Conservation (phyloP, 768 basidiomycete genomes). For the Daedaleopsis nitida region DNA sequence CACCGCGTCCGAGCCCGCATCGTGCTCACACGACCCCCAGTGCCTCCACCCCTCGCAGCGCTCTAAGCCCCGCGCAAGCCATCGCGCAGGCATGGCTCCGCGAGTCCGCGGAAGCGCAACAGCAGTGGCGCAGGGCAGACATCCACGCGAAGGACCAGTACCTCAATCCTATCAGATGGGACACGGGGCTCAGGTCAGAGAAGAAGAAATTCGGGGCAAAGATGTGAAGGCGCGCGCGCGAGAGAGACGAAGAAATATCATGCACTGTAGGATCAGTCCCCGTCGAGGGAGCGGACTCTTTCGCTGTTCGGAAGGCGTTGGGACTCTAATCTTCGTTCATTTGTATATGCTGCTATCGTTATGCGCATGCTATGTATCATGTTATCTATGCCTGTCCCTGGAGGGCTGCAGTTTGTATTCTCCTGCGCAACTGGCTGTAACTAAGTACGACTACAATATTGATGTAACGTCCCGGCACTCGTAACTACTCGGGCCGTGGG, state of each 20-base stretch:
- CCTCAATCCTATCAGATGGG: constrained; percentile 36
- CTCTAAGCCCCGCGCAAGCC: constrained; percentile 55
- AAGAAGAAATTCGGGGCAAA: constrained; percentile 45
- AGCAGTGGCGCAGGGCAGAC: constrained; percentile 60
- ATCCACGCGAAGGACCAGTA: constrained; percentile 51
- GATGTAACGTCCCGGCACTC: neutral
- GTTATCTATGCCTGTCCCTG: neutral
- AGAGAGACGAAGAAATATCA: constrained; percentile 20
- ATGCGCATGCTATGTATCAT: constrained; percentile 9
- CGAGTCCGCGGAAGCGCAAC: constrained; percentile 60
- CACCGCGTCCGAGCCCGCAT: constrained; percentile 21
- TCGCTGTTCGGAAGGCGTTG: constrained; percentile 17
- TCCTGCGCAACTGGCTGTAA: no score
- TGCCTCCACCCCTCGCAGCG: constrained; percentile 7
- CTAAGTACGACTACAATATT: no score
- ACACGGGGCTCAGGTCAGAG: constrained; percentile 14
- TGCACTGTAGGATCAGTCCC: constrained; percentile 22
- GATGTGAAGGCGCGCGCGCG: constrained; percentile 40
- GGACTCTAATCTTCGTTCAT: constrained; percentile 22
- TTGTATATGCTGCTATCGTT: constrained; percentile 19
- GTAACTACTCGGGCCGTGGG: neutral
- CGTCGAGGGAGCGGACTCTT: constrained; percentile 20
- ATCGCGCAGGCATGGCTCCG: constrained; percentile 72
- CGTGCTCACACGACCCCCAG: constrained; percentile 17
- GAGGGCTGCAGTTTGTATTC: neutral